Conservation (phyloP, 768 basidiomycete genomes). For the Mycena venus region DNA sequence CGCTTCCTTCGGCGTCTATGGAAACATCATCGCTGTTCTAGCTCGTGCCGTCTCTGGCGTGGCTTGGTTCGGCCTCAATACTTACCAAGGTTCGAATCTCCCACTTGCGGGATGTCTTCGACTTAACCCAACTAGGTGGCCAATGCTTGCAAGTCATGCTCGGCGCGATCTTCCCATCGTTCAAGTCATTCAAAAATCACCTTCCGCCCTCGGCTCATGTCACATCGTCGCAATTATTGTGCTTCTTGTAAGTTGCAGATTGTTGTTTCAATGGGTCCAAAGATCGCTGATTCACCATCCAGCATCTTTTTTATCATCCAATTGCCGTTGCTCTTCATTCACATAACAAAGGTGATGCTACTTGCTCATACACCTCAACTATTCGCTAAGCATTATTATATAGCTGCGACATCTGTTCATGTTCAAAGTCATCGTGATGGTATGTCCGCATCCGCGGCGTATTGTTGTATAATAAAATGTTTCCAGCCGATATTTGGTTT, state of each 20-base stretch:
- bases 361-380: too few species aligned
- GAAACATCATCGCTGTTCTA: conserved; percentile 30
- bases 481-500: conserved; percentile 37
- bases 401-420: conserved; percentile 36
- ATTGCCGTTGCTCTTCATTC: conserved; percentile 33
- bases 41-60: conserved; percentile 31
- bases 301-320: conserved; percentile 38
- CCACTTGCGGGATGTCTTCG: not conserved
- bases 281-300: not conserved
- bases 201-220: conserved; percentile 60
- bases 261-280: not conserved
- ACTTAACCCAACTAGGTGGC: conserved; percentile 21
- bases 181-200: conserved; percentile 59
- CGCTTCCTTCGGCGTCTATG: conserved; percentile 31
- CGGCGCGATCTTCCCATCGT: conserved; percentile 32
- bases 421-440: too few species aligned
- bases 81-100: conserved; percentile 28
- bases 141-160: conserved; percentile 36
- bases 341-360: conserved; percentile 27
- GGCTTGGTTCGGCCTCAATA: conserved; percentile 33
- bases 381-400: too few species aligned
- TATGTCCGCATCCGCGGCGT: conserved; percentile 25
- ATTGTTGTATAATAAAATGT: not conserved
- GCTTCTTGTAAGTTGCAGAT: conserved; percentile 15
- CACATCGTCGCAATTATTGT: conserved; percentile 56